Evolutionary conservation across 768 basidiomycete genomes (phyloP).

Genomic region (Termitomyces sp.): DNA sequence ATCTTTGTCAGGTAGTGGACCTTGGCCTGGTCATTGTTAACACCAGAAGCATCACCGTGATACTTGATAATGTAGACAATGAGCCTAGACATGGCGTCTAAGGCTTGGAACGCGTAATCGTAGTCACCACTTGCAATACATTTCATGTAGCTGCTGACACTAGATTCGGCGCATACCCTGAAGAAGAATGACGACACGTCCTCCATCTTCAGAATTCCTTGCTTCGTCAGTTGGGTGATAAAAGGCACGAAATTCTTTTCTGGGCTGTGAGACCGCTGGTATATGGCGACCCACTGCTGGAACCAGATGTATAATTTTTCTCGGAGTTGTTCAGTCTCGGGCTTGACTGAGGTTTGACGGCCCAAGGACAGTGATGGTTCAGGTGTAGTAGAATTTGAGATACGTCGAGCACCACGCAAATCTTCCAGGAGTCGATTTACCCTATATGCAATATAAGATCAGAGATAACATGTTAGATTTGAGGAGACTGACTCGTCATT

Average conservation of each 20-base stretch:
- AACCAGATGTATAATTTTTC: slow-evolving; percentile 78
- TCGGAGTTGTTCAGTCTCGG: slow-evolving; percentile 70
- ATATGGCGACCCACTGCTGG: slow-evolving; percentile 95
- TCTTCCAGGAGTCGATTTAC: slow-evolving; percentile 76
- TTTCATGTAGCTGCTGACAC: slow-evolving; percentile 84
- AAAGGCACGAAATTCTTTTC: slow-evolving; percentile 96
- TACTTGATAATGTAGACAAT: slow-evolving; percentile 99
- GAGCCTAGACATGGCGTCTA: slow-evolving; percentile 93
- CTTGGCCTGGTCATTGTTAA: slow-evolving; percentile 92
- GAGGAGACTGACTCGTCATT: slow-evolving; percentile 76
- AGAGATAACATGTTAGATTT: background rate
- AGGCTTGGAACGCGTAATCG: slow-evolving; percentile 79
- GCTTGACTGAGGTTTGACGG: slow-evolving; percentile 50
- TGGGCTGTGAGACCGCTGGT: slow-evolving; percentile 83
- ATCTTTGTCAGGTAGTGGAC: slow-evolving; percentile 97
- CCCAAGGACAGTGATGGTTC: slow-evolving; percentile 25
- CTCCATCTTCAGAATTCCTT: slow-evolving; percentile 94
- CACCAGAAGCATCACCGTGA: slow-evolving; percentile 91
- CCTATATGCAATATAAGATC: slow-evolving; percentile 29
- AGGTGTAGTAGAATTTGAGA: slow-evolving; percentile 31
- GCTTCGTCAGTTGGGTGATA: slow-evolving; percentile 95
- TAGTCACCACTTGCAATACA: slow-evolving; percentile 67
- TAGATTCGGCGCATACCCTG: slow-evolving; percentile 93
- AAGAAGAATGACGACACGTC: slow-evolving; percentile 98
- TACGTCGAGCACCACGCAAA: slow-evolving; percentile 60